phyloP scores from a whole-genome alignment of 2,329 filamentous ascomycete genomes.

The Elsinoe arachidis region DNA sequence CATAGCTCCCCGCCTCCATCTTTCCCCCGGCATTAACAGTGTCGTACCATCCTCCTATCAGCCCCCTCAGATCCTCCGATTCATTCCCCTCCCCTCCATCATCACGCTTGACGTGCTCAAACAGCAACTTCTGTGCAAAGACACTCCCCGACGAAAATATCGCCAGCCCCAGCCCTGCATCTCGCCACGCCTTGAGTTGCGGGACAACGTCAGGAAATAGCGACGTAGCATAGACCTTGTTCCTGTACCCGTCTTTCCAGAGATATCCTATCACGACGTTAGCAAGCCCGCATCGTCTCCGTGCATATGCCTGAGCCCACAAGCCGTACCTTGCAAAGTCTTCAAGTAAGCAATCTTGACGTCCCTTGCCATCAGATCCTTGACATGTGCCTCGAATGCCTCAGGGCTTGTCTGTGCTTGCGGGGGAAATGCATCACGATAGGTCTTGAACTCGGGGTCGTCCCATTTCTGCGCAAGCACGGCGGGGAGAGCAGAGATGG shows the following conservation, averaged over 20 bases:
- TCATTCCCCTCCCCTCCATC: slow-evolving; percentile 35
- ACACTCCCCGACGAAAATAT: slow-evolving; percentile 81
- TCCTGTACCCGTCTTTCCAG: slow-evolving; percentile 65
- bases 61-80: slow-evolving; percentile 49
- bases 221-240: slow-evolving; percentile 60
- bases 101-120: slow-evolving; percentile 45
- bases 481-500: slow-evolving; percentile 55
- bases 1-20: slow-evolving; percentile 58
- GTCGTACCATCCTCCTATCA: slow-evolving; percentile 64
- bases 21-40: slow-evolving; percentile 74
- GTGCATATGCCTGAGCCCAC: background rate
- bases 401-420: slow-evolving; percentile 51
- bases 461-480: slow-evolving; percentile 61
- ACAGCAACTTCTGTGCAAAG: slow-evolving; percentile 70
- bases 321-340: slow-evolving; percentile 52
- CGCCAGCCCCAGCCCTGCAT: slow-evolving; percentile 49
- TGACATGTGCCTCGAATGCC: slow-evolving; percentile 57
- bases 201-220: slow-evolving; percentile 67
- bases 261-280: slow-evolving; percentile 48
- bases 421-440: slow-evolving; percentile 62
- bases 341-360: slow-evolving; percentile 72
- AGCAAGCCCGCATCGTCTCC: background rate
- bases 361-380: slow-evolving; percentile 61
- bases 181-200: slow-evolving; percentile 51
- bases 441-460: slow-evolving; percentile 53